These are phyloP conservation scores for Xerocomellus dryophilus DNA, from an alignment of 768 basidiomycete genomes.

Conservation along the genomic window DNA sequence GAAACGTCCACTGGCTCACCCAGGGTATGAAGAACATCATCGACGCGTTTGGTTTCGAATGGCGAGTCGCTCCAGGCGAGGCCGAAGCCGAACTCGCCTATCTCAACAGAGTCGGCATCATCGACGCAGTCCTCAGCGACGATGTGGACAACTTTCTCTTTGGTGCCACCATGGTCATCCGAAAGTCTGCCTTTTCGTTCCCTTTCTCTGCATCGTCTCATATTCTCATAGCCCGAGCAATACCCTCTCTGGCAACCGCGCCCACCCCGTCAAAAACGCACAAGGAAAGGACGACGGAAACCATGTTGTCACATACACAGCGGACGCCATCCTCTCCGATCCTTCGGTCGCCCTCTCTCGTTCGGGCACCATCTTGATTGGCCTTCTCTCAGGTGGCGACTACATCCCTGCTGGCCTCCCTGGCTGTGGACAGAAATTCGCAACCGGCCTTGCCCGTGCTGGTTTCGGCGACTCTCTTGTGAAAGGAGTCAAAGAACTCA, in stretches of 20 bases:
- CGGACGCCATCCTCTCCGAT: constrained; percentile 42
- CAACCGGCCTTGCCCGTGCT: constrained; percentile 75
- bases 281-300: constrained; percentile 74
- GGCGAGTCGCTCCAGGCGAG: constrained; percentile 84
- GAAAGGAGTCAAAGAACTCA: constrained; percentile 51
- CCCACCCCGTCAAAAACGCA: constrained; percentile 60
- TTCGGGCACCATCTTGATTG: constrained; percentile 77
- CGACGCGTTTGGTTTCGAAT: constrained; percentile 78
- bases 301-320: constrained; percentile 46
- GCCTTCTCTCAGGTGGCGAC: constrained; percentile 85
- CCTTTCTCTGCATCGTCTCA: constrained; percentile 1
- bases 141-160: constrained; percentile 94
- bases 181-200: constrained; percentile 55
- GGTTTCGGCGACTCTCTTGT: constrained; percentile 75
- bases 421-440: constrained; percentile 66
- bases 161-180: constrained; percentile 76
- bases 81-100: constrained; percentile 93
- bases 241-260: constrained; percentile 67
- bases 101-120: constrained; percentile 73
- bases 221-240: constrained; percentile 53
- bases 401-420: constrained; percentile 72
- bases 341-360: constrained; percentile 49
- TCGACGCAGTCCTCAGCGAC: constrained; percentile 88
- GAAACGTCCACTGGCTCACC: constrained; percentile 59
- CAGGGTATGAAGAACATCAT: constrained; percentile 77